Evolutionary conservation across 1,139 yeast species (phyloP).

Genomic region (Pneumocystis wakefieldiae): DNA sequence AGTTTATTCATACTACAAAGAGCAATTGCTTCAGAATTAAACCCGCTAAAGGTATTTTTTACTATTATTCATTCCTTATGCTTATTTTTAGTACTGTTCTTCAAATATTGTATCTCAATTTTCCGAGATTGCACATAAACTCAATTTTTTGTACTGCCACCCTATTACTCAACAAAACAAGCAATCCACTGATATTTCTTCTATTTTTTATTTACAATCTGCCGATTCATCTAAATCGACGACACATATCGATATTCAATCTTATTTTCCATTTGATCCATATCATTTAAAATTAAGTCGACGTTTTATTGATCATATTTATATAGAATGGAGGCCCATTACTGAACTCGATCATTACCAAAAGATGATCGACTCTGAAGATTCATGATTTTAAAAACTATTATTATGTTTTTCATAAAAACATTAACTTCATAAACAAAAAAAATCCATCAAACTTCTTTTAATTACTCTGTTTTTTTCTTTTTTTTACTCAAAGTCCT

Average conservation of each 20-base stretch:
- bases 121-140: constrained; percentile 81
- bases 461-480: too few species aligned
- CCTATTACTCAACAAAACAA: constrained; percentile 85
- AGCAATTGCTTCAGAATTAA: constrained; percentile 71
- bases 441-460: too few species aligned
- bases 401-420: too few species aligned
- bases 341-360: constrained; percentile 49
- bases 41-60: constrained; percentile 58
- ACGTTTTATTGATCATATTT: constrained; percentile 37
- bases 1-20: constrained; percentile 77
- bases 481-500: too few species aligned
- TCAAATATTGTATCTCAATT: constrained; percentile 87
- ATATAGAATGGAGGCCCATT: constrained; percentile 72
- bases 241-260: constrained; percentile 6
- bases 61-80: neutral
- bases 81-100: constrained; percentile 38
- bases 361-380: constrained; percentile 18
- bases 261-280: constrained; percentile 93
- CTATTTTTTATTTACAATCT: neutral
- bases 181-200: constrained; percentile 32
- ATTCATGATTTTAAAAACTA: too few species aligned
- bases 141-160: constrained; percentile 83
- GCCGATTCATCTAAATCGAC: too few species aligned
- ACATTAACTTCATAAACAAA: too few species aligned
- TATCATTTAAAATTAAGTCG: constrained; percentile 53